Conservation (phyloP, 768 basidiomycete species). For the Termitomyces sp. region DNA sequence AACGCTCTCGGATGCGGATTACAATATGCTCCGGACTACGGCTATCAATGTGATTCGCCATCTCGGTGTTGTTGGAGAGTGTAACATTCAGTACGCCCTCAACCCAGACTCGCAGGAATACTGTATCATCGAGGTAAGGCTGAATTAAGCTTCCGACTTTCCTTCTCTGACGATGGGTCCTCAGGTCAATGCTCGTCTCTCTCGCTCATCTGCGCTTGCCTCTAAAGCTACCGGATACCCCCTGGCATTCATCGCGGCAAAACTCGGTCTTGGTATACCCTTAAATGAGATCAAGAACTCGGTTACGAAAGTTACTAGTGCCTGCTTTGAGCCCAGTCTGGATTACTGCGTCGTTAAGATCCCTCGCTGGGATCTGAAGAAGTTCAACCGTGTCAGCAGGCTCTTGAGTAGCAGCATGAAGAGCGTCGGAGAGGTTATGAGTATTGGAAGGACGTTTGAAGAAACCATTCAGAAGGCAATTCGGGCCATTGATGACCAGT, state of each 20-base stretch:
- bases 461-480: constrained; percentile 99
- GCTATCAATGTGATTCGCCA: constrained; percentile 99
- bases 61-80: constrained; percentile 95
- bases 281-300: constrained; percentile 98
- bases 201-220: constrained; percentile 94
- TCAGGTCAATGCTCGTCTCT: constrained; percentile 89
- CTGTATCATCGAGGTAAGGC: constrained; percentile 89
- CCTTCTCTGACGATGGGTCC: not conserved
- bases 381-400: constrained; percentile 92
- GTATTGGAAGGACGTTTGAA: constrained; percentile 96
- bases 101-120: constrained; percentile 95
- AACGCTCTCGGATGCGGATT: constrained; percentile 97
- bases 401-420: constrained; percentile 96
- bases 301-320: constrained; percentile 93
- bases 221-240: constrained; percentile 99
- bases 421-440: constrained; percentile 99
- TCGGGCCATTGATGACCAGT: constrained; percentile 92
- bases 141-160: not conserved
- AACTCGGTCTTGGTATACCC: constrained; percentile 94
- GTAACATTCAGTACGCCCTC: constrained; percentile 98
- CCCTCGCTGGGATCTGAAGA: constrained; percentile 98
- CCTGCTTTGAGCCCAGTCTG: constrained; percentile 97
- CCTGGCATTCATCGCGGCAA: constrained; percentile 96
- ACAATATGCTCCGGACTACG: constrained; percentile 98
- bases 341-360: constrained; percentile 99